Evolutionary conservation across 2,329 filamentous ascomycete genomes (phyloP).

Genomic region (Macroventuria anomochaeta): DNA sequence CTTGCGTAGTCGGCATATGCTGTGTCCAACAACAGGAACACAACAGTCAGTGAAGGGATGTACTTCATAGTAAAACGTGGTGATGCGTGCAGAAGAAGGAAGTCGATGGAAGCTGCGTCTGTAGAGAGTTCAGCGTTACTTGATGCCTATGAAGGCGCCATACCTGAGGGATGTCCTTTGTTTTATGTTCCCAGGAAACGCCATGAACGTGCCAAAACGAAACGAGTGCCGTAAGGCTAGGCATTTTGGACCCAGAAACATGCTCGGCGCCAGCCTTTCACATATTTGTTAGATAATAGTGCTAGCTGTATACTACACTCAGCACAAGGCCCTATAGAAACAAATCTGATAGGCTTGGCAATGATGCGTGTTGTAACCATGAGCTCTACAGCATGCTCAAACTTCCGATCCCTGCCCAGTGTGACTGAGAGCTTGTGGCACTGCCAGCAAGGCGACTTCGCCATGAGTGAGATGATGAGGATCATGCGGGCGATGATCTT

Average conservation of each 20-base stretch:
- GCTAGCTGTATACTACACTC: constrained; percentile 17
- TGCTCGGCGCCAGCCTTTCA: constrained; percentile 23
- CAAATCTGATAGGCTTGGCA: constrained; percentile 23
- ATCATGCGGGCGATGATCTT: constrained; percentile 30
- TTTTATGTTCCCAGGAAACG: constrained; percentile 29
- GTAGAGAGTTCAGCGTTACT: not conserved
- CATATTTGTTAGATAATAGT: constrained; percentile 21
- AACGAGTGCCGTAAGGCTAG: constrained; percentile 16
- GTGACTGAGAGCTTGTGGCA: constrained; percentile 24
- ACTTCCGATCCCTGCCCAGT: constrained; percentile 11
- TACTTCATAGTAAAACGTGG: constrained; percentile 22
- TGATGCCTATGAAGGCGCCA: not conserved
- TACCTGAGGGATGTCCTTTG: constrained; percentile 16
- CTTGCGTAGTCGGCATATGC: constrained; percentile 34
- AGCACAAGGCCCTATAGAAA: constrained; percentile 25
- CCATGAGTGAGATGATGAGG: constrained; percentile 22
- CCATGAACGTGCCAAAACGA: constrained; percentile 21
- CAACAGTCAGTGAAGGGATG: constrained; percentile 15
- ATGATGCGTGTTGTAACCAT: constrained; percentile 19
- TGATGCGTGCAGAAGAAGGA: not conserved
- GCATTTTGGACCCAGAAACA: constrained; percentile 19
- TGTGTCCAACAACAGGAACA: not conserved
- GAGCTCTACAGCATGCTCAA: not conserved
- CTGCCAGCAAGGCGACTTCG: constrained; percentile 24
- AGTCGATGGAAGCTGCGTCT: not conserved